These are phyloP conservation scores for Chalciporus chontae DNA, from an alignment of 768 basidiomycete genomes.

Conservation along the genomic window DNA sequence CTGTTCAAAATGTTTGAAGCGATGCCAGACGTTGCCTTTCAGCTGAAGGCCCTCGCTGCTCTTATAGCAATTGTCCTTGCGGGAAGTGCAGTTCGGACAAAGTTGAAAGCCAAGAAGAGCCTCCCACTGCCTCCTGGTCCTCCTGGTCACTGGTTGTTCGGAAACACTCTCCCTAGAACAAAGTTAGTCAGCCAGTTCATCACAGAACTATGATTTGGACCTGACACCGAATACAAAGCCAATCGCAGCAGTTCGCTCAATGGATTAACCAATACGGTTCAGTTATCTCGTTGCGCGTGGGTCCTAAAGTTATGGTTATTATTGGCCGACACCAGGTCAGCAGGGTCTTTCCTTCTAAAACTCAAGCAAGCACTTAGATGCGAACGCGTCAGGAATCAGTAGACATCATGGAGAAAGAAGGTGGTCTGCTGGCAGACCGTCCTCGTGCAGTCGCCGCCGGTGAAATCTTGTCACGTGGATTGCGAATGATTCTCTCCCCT, in stretches of 20 bases:
- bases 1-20: constrained; percentile 6
- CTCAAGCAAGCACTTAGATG: neutral
- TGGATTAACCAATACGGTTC: constrained; percentile 63
- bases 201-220: neutral
- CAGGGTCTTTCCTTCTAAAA: neutral
- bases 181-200: constrained; percentile 17
- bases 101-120: constrained; percentile 7
- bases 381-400: constrained; percentile 44
- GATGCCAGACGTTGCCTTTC: constrained; percentile 4
- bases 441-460: constrained; percentile 56
- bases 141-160: constrained; percentile 33
- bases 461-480: constrained; percentile 55
- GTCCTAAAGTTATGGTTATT: constrained; percentile 33
- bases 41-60: constrained; percentile 16
- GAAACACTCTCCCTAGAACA: constrained; percentile 23
- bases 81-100: constrained; percentile 6
- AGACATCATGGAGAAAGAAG: constrained; percentile 66
- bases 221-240: constrained; percentile 8
- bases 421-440: constrained; percentile 52
- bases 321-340: constrained; percentile 37
- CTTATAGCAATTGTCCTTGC: constrained; percentile 18
- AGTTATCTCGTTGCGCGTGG: constrained; percentile 53
- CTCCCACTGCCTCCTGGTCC: constrained; percentile 30
- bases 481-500: constrained; percentile 53
- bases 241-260: constrained; percentile 46